Base-by-base conservation (phyloP, 208 protist species). In the Trypanosoma melophagium region DNA sequence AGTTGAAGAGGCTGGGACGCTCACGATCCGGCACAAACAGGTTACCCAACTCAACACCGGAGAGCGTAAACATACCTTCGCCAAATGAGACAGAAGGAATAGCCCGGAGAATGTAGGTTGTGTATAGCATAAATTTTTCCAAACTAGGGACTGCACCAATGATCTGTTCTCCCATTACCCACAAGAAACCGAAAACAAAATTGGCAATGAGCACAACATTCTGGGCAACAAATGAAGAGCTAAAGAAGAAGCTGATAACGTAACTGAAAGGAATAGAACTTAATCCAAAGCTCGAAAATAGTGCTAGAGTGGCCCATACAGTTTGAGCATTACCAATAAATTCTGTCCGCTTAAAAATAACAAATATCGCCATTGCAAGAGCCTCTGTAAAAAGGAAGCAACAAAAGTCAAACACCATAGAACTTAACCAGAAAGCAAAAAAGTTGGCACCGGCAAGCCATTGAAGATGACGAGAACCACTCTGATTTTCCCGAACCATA, bases 201-300 rank as follows among this genome's bases (percentile, higher is more conserved):
- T 93, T 96, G 57, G 89, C 69, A 56, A 91, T 74, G 53, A 96
- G 84, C 38, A 93, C 78, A 40, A 83, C 74, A 55, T 80, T 92
- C 61, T 96, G 87, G 41, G 87, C 88, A 17, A 75, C 64, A 61
- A 87, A 87, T 38, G 84, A 71, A 19, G 77, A 87, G 49, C 72
- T 77, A 80, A 95, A 93, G 69, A 93, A 81, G 71, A 94, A 93
- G 69, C 83, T 92, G 41, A 93, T 22, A 50, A 89, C 63, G 66
- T 96, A 96, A 53, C 67, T 81, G 47, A 86, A 77, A 13, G 84
- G 68, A 69, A 96, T 86, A 25, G 81, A 84, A 21, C 82, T 71
- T 16, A 88, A 41, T 17, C 87, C 87, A 69, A 82, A 96, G 47
- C 86, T 73, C 7, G 92, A 61, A 67, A 96, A 92, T 22, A 93